Base-by-base conservation (phyloP, 345 rosid genomes). In the Noccaea bulbosa region DNA sequence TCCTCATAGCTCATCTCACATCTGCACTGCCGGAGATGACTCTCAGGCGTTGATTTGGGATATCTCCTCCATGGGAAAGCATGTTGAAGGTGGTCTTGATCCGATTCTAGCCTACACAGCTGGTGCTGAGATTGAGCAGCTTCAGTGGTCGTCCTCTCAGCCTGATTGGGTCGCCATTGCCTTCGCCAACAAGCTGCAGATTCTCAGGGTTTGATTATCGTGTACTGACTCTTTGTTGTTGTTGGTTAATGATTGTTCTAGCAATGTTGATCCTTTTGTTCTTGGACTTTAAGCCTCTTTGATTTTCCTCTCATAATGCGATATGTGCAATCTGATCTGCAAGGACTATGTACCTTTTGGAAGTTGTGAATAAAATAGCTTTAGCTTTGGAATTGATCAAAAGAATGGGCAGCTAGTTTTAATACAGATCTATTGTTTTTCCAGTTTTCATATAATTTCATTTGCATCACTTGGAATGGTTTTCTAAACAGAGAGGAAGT, bases 101-200 rank as follows among this genome's bases (percentile, higher is more conserved):
- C 98, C 98, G 0, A 89, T 92, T 54, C 77, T 92, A 6, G 96
- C 96, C 0, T 92, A 92, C 27, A 92, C 92, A 0, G 96, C 95
- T 0, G 95, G 96, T 0, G 91, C 94, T 7, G 96, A 92, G 76
- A 90, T 90, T 37, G 96, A 90, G 83, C 98, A 92, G 81, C 78
- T 92, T 60, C 98, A 92, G 40, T 92, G 98, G 98, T 89, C 96
- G 0, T 85, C 96, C 35, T 88, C 98, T 0, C 95, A 92, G 85
- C 95, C 98, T 50, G 98, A 92, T 67, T 92, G 98, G 98, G 98
- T 92, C 63, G 96, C 96, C 7, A 90, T 92, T 52, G 96, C 93
- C 8, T 92, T 92, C 84, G 84, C 98, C 0, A 83, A 86, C n/a
- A 92, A 92, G 90, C 84, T 92, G 69, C 97, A 92, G 83, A 92